A percentile compares a stretch with the other conserved stretches of the same genome.
Conservation (phyloP, 768 basidiomycete species). For the Mycena venus region DNA sequence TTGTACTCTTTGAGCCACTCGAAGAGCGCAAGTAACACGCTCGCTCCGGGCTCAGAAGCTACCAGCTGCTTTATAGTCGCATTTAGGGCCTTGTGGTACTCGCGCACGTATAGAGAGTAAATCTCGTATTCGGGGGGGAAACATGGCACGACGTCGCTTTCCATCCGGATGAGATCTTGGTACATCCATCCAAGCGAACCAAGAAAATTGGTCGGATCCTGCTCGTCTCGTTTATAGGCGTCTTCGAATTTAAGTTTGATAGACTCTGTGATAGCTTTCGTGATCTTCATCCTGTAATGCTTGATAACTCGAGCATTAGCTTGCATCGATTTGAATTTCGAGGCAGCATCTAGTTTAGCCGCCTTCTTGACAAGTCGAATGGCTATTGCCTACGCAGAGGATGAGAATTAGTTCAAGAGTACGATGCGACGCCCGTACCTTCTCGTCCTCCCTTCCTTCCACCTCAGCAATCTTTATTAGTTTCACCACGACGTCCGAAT, state of each 20-base stretch:
- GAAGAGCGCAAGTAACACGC: conserved; percentile 85
- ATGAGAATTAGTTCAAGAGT: not conserved
- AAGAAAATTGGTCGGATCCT: conserved; percentile 80
- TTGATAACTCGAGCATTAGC: conserved; percentile 94
- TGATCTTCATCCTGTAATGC: conserved; percentile 93
- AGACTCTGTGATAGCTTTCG: conserved; percentile 83
- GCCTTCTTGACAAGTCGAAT: conserved; percentile 95
- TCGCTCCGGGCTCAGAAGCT: conserved; percentile 87
- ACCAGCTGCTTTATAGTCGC: conserved; percentile 78
- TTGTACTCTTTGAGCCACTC: conserved; percentile 98
- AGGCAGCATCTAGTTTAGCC: conserved; percentile 91
- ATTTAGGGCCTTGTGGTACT: conserved; percentile 92
- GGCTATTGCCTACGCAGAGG: conserved; percentile 79
- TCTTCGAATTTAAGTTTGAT: conserved; percentile 80
- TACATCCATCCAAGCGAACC: conserved; percentile 91
- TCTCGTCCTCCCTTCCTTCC: conserved; percentile 95
- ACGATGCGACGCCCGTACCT: conserved; percentile 60
- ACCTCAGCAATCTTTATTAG: conserved; percentile 94
- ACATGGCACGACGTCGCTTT: conserved; percentile 89
- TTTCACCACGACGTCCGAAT: conserved; percentile 90
- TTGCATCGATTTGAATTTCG: conserved; percentile 93
- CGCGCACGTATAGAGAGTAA: conserved; percentile 83
- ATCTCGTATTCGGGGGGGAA: conserved; percentile 96
- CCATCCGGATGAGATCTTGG: conserved; percentile 94
- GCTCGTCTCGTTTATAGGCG: conserved; percentile 72